Base-by-base conservation (phyloP, 306 rosid species). In the Urtica urens region DNA sequence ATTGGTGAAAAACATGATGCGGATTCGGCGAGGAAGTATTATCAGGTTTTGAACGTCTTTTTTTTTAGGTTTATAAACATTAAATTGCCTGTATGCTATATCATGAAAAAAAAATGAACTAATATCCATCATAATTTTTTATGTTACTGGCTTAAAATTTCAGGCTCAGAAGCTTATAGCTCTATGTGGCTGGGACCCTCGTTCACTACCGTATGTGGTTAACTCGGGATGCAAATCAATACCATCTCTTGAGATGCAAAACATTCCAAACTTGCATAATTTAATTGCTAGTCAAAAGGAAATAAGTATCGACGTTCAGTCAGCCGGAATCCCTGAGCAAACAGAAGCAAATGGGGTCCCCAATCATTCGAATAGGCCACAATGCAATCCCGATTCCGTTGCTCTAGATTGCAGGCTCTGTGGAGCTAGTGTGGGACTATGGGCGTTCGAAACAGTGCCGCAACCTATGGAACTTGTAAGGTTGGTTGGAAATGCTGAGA, bases 381-480 rank as follows among this genome's bases (percentile, higher is more conserved):
- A 78, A 46, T 30, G 72, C 41, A 78, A 74, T 68, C 80, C 78
- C 64, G 69, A 52, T 72, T 90, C 97, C 64, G 78, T 64, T 50
- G 95, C 81, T 57, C 71, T 90, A 51, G 94, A 85, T 69, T 90
- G 99, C 69, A 58, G 64, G 59, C 79, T 81, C 20, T 90, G 97
- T 66, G 99, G 99, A 49, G 99, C 99, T 14, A 75, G 80, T 52
- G 80, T 81, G 52, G 99, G 99, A 53, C 77, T 90, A 55, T 90
- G 99, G 99, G 69, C 87, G 48, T 90, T 90, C 69, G 50, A 67
- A 53, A 72, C 77, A 3, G 59, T 75, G 64, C 52, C 76, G 40
- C 76, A 53, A 45, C 95, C 99, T 37, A 63, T 77, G 53, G 92
- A 90, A 55, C 54, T 75, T 59, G 47, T 90, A 53, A 75, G 86